These are phyloP conservation scores for Cynara cardunculus DNA, from an alignment of 129 eudicot species.

Conservation along the genomic window DNA sequence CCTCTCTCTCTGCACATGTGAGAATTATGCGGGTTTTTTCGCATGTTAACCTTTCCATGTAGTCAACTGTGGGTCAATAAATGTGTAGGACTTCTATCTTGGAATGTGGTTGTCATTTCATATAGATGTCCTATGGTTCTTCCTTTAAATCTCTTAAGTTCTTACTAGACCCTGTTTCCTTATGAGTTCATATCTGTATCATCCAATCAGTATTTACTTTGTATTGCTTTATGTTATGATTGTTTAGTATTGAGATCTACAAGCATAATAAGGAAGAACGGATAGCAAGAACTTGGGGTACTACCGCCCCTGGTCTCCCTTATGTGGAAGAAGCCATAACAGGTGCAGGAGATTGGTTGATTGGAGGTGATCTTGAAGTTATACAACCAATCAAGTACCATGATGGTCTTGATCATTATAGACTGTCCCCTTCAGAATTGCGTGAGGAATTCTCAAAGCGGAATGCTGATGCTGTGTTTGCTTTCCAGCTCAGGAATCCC, in stretches of 20 bases:
- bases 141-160: too few species aligned
- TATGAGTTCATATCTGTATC: background rate
- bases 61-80: too few species aligned
- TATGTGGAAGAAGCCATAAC: slow-evolving; percentile 80
- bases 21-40: too few species aligned
- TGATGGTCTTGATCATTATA: slow-evolving; percentile 81
- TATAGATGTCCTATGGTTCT: too few species aligned
- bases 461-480: slow-evolving; percentile 93
- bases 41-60: too few species aligned
- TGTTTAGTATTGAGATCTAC: slow-evolving; percentile 86
- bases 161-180: background rate
- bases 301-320: slow-evolving; percentile 92
- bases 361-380: slow-evolving; percentile 97
- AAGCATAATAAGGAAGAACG: slow-evolving; percentile 98
- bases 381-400: slow-evolving; percentile 71
- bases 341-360: slow-evolving; percentile 83
- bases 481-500: slow-evolving; percentile 92
- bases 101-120: too few species aligned
- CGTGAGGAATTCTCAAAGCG: slow-evolving; percentile 80
- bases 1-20: too few species aligned
- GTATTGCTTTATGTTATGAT: background rate
- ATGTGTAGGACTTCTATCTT: too few species aligned
- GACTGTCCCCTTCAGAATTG: slow-evolving; percentile 84
- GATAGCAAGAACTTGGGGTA: slow-evolving; percentile 98
- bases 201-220: slow-evolving; percentile 3